Evolutionary conservation across 2,329 filamentous ascomycete species (phyloP).

Genomic region (Sporothrix inflata): DNA sequence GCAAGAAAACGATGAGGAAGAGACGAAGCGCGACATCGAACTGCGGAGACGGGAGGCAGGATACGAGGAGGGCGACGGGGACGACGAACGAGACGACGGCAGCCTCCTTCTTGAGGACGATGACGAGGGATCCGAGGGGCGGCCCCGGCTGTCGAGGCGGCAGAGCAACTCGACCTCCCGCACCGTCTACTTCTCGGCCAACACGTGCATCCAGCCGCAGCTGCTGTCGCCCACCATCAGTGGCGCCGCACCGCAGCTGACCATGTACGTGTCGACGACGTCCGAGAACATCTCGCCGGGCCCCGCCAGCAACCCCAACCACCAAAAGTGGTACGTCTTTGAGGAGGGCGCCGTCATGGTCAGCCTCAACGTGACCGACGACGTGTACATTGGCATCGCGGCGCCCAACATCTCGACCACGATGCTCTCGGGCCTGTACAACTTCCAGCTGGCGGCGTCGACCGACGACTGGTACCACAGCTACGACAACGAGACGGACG

Average conservation of each 20-base stretch:
- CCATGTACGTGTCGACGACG: constrained; percentile 74
- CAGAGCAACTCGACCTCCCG: constrained; percentile 41
- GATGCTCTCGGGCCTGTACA: constrained; percentile 68
- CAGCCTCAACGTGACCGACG: constrained; percentile 61
- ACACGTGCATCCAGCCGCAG: constrained; percentile 78
- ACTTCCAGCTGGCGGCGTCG: constrained; percentile 80
- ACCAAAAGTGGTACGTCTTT: constrained; percentile 56
- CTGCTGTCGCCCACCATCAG: constrained; percentile 49
- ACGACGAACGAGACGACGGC: constrained; percentile 19
- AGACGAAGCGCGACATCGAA: constrained; percentile 17
- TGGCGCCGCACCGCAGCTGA: constrained; percentile 69
- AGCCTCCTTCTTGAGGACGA: constrained; percentile 30
- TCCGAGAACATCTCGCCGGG: constrained; percentile 67
- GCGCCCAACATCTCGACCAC: constrained; percentile 66
- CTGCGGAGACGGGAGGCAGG: constrained; percentile 36
- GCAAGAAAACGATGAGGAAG: constrained; percentile 36
- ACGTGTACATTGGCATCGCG: constrained; percentile 76
- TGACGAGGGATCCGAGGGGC: background rate
- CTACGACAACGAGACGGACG: constrained; percentile 55
- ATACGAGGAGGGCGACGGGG: constrained; percentile 32
- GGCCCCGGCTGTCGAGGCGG: constrained; percentile 28
- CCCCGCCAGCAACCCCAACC: constrained; percentile 52
- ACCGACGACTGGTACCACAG: constrained; percentile 76
- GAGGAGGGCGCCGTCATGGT: constrained; percentile 71
- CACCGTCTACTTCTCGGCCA: constrained; percentile 79